Conservation (phyloP, 1,284 basidiomycete genomes). For the Sporisorium sorghi region DNA sequence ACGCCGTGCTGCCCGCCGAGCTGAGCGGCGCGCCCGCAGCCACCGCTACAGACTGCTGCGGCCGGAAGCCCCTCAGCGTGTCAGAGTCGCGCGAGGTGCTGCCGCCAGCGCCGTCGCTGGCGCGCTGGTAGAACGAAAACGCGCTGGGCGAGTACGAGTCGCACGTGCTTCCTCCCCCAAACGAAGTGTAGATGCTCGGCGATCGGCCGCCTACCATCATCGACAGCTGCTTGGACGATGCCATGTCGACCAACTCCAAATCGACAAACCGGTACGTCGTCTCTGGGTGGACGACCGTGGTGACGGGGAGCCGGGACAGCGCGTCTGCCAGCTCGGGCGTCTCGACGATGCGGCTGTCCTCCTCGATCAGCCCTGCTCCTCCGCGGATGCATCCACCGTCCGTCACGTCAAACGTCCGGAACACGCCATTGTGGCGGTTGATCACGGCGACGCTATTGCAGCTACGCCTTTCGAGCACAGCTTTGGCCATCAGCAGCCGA, state of each 20-base stretch:
- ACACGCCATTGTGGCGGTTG: slow-evolving; percentile 76
- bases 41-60: too few species aligned
- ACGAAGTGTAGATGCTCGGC: slow-evolving; percentile 14
- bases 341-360: slow-evolving; percentile 69
- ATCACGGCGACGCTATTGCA: slow-evolving; percentile 77
- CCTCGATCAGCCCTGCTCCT: slow-evolving; percentile 73
- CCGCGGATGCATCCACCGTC: slow-evolving; percentile 79
- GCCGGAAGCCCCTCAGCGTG: slow-evolving; percentile 4
- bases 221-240: slow-evolving; percentile 12
- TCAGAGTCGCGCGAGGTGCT: slow-evolving; percentile 15
- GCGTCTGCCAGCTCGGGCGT: slow-evolving; percentile 71
- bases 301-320: slow-evolving; percentile 22
- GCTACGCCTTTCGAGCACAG: slow-evolving; percentile 73
- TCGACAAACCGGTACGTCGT: slow-evolving; percentile 24
- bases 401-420: slow-evolving; percentile 75
- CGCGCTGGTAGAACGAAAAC: slow-evolving; percentile 25
- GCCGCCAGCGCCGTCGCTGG: neutral
- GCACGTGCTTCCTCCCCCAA: slow-evolving; percentile 14
- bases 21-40: neutral
- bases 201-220: slow-evolving; percentile 1
- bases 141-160: slow-evolving; percentile 31
- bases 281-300: slow-evolving; percentile 14
- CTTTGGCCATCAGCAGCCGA: slow-evolving; percentile 74
- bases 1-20: slow-evolving; percentile 3
- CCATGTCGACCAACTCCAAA: slow-evolving; percentile 37